Percentiles rank a stretch among this genome's conserved stretches.
Conservation (phyloP, 495 filamentous ascomycete species). For the Parathielavia appendiculata region DNA sequence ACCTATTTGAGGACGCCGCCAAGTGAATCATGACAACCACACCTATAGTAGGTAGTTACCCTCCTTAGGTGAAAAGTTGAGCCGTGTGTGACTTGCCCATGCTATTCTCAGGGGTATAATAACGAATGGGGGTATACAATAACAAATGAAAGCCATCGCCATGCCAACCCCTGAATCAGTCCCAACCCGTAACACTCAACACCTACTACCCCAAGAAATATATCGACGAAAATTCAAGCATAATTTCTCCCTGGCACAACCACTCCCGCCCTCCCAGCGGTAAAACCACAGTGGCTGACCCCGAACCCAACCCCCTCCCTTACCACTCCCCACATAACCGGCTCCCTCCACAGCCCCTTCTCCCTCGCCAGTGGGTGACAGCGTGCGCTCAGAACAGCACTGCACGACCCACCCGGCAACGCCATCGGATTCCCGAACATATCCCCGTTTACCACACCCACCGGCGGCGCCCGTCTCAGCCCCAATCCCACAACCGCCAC, state of each 20-base stretch:
- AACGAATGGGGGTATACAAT: slow-evolving; percentile 8
- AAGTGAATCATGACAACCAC: too few species aligned
- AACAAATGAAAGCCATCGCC: background rate
- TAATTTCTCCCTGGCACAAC: slow-evolving; percentile 38
- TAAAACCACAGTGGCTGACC: slow-evolving; percentile 38
- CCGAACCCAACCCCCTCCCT: slow-evolving; percentile 30
- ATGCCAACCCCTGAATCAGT: background rate
- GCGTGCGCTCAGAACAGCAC: slow-evolving; percentile 40
- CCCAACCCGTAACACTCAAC: background rate
- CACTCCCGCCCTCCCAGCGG: slow-evolving; percentile 22
- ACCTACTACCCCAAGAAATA: slow-evolving; percentile 1
- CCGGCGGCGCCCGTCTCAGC: slow-evolving; percentile 28
- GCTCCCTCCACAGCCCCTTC: slow-evolving; percentile 25
- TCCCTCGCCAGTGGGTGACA: slow-evolving; percentile 31
- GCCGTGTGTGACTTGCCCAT: background rate
- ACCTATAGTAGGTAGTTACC: too few species aligned
- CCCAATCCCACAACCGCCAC: slow-evolving; percentile 32
- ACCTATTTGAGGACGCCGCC: too few species aligned
- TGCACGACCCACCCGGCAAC: slow-evolving; percentile 36
- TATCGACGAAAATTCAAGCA: slow-evolving; percentile 30
- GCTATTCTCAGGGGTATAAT: slow-evolving; percentile 1
- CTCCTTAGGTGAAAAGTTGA: too few species aligned
- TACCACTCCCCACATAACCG: slow-evolving; percentile 41
- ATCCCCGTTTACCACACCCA: slow-evolving; percentile 29
- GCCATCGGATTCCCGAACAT: slow-evolving; percentile 39